A percentile compares a stretch with the other conserved stretches of the same genome.
These are phyloP conservation scores for Conoideocrella luteorostrata DNA, from an alignment of 2,329 filamentous ascomycete genomes.

Conservation along the genomic window DNA sequence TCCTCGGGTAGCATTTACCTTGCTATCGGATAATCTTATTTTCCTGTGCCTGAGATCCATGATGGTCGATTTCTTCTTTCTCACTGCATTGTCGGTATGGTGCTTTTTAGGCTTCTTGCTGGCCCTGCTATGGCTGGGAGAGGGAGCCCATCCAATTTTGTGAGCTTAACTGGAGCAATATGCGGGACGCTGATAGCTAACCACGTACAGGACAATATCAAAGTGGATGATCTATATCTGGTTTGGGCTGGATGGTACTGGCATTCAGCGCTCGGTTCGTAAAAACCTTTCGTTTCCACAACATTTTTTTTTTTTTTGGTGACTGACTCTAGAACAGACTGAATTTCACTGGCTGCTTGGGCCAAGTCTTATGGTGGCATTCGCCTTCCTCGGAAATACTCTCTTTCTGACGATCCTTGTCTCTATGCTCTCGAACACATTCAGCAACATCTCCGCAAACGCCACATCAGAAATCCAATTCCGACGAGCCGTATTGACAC, in stretches of 20 bases:
- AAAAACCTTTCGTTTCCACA: neutral
- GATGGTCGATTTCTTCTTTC: constrained; percentile 78
- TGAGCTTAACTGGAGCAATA: constrained; percentile 22
- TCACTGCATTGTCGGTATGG: constrained; percentile 71
- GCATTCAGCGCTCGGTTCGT: constrained; percentile 50
- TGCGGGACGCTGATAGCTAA: neutral
- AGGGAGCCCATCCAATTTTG: constrained; percentile 54
- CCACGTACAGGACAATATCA: constrained; percentile 52
- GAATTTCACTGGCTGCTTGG: constrained; percentile 77
- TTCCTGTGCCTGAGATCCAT: constrained; percentile 76
- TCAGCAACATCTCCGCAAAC: constrained; percentile 69
- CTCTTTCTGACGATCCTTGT: constrained; percentile 85
- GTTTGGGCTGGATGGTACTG: constrained; percentile 75
- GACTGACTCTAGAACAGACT: constrained; percentile 30
- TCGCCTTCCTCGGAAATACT: constrained; percentile 80
- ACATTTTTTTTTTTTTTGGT: neutral
- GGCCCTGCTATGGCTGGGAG: constrained; percentile 70
- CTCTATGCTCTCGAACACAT: constrained; percentile 80
- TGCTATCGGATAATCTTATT: constrained; percentile 77
- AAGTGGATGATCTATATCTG: constrained; percentile 95
- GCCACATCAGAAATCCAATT: constrained; percentile 80
- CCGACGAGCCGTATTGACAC: constrained; percentile 70
- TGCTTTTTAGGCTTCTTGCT: constrained; percentile 78
- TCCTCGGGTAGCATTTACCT: constrained; percentile 73
- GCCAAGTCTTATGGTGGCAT: constrained; percentile 72